These are phyloP conservation scores for Alternaria panax DNA, from an alignment of 2,329 filamentous ascomycete species.

Conservation along the genomic window DNA sequence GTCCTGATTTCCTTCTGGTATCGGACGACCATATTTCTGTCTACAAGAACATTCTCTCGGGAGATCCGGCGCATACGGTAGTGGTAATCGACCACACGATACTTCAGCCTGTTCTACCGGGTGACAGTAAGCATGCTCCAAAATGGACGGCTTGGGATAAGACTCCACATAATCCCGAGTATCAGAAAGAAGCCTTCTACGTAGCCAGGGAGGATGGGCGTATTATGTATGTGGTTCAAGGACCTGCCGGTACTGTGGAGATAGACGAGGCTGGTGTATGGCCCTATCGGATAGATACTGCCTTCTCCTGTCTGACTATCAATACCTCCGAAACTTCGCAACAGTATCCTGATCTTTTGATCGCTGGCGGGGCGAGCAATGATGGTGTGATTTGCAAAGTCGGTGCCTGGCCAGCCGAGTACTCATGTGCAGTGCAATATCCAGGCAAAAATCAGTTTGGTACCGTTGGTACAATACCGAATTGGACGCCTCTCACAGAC, in stretches of 20 bases:
- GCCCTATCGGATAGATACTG: slow-evolving; percentile 77
- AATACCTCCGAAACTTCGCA: slow-evolving; percentile 55
- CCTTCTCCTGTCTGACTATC: slow-evolving; percentile 76
- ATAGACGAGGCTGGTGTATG: slow-evolving; percentile 62
- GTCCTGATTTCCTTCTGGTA: slow-evolving; percentile 53
- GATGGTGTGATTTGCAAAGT: slow-evolving; percentile 79
- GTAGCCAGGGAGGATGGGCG: slow-evolving; percentile 87
- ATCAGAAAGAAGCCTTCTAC: slow-evolving; percentile 78
- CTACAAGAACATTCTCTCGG: slow-evolving; percentile 53
- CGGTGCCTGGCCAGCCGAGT: slow-evolving; percentile 49
- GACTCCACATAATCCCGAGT: slow-evolving; percentile 67
- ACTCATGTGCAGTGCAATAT: slow-evolving; percentile 64
- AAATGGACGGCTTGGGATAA: slow-evolving; percentile 87
- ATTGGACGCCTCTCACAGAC: slow-evolving; percentile 65
- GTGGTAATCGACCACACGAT: slow-evolving; percentile 41
- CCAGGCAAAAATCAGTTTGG: slow-evolving; percentile 50
- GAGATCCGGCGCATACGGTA: slow-evolving; percentile 35
- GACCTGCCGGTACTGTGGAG: slow-evolving; percentile 51
- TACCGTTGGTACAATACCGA: slow-evolving; percentile 68
- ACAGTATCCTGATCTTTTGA: slow-evolving; percentile 75
- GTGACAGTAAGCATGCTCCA: slow-evolving; percentile 53
- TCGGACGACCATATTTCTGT: slow-evolving; percentile 47
- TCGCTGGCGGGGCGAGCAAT: slow-evolving; percentile 79
- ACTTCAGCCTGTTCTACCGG: slow-evolving; percentile 54
- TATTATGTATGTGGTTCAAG: slow-evolving; percentile 74